These are phyloP conservation scores for Euphorbia pulcherrima DNA, from an alignment of 345 rosid species.

Conservation along the genomic window DNA sequence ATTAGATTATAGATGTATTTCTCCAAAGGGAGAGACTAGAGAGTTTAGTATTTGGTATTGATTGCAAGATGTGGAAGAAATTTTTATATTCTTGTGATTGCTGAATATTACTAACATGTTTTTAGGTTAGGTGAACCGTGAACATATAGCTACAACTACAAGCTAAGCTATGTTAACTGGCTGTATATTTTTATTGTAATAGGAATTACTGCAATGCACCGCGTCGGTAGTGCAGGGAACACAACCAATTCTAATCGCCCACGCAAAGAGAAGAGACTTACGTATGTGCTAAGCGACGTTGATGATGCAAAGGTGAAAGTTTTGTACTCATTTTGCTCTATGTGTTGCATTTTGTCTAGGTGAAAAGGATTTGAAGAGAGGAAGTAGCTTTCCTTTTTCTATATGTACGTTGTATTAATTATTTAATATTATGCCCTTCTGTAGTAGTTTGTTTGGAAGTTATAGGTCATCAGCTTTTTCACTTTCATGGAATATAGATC, in stretches of 20 bases:
- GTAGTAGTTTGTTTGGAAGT: background rate
- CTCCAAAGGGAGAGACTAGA: background rate
- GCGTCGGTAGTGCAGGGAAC: slow-evolving; percentile 98
- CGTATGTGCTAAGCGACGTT: slow-evolving; percentile 78
- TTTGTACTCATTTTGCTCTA: background rate
- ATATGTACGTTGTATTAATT: background rate
- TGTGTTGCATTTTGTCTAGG: background rate
- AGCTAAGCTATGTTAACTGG: background rate
- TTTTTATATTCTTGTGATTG: background rate
- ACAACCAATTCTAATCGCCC: slow-evolving; percentile 73
- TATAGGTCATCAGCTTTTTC: too few relatives aligned
- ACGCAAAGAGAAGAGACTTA: slow-evolving; percentile 93
- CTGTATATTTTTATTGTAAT: slow-evolving; percentile 13
- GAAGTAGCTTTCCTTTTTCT: background rate
- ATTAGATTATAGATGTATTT: background rate
- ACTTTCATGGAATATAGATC: too few relatives aligned
- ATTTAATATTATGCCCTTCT: background rate
- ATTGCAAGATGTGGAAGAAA: background rate
- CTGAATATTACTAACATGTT: background rate
- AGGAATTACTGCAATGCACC: slow-evolving; percentile 81
- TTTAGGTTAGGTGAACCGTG: background rate
- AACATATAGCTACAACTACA: too few relatives aligned
- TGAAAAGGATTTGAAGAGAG: background rate
- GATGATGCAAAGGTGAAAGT: slow-evolving; percentile 62
- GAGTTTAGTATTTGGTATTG: background rate